Evolutionary conservation across 306 rosid species (phyloP), one percentile per base, ranked within the genome.

Genomic region (Pachyrhizus erosus): DNA sequence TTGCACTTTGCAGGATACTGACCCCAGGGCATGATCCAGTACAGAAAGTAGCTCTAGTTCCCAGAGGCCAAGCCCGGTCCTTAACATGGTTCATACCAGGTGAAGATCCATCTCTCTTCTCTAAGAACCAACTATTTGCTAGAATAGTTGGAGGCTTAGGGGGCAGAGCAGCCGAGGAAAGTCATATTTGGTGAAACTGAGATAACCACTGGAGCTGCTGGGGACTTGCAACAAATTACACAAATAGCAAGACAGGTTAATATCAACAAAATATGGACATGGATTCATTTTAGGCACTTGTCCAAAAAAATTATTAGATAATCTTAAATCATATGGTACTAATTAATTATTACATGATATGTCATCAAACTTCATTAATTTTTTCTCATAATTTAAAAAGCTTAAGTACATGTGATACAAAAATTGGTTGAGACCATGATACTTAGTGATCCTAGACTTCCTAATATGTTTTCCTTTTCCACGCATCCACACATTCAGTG

Each of bases 111-210:
- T 40, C 86, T 43, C 96, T 93, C 31, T 66, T 83, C 75, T 91
- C 92, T 23, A 91, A 88, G 89, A 89, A 88, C 5, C 94, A 91
- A 82, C 70, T 93, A 7, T 90, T 90, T 75, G 96, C 94, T 3
- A 90, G 96, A 91, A 91, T 91, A 14, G 94, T 93, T 42, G 91
- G 91, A 65, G 97, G 96, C 2, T 37, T 91, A 39, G 96, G 96
- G 3, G 97, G 96, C 10, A 83, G 96, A 77, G 97, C 96, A 61
- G 91, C 96, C 5, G 97, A 93, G 80, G 97, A 93, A 93, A 82
- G 29, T 93, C 12, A 88, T 93, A 40, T 91, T 93, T 80, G 94
- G 96, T 10, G 92, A 93, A 70, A 76, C 91, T n/a, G 97, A 93
- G 73, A 85, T 90, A 58, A 91, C 96, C 27, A 93, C 91, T 3